Percentiles rank a stretch among this genome's conserved stretches.
These are phyloP conservation scores for Flaveria brownii DNA, from an alignment of 129 eudicot genomes.

Conservation along the genomic window DNA sequence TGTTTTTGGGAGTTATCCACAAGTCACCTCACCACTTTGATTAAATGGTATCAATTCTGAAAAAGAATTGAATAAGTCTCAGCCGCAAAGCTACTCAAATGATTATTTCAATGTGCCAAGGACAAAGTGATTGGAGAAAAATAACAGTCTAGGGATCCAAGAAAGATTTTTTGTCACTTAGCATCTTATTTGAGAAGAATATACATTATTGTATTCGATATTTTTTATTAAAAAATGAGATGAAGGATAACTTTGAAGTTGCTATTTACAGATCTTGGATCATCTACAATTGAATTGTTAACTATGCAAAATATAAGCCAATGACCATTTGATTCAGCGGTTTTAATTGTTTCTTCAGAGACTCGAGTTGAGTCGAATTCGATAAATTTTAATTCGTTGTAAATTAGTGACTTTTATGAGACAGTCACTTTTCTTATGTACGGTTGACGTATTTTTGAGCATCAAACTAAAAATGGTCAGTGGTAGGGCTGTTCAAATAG, in stretches of 20 bases:
- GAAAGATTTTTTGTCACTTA: conserved; percentile 24
- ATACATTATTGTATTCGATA: background rate
- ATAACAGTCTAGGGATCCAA: conserved; percentile 33
- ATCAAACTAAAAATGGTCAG: no score
- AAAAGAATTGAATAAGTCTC: conserved; percentile 22
- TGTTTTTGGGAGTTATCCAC: conserved; percentile 44
- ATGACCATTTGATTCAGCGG: no score
- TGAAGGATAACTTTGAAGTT: background rate
- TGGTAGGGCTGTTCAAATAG: no score
- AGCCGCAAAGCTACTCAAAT: conserved; percentile 46
- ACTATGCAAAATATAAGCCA: no score
- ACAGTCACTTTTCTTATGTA: no score
- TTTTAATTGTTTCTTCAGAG: no score
- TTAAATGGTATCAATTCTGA: conserved; percentile 30
- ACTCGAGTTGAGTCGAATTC: no score
- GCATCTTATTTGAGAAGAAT: background rate
- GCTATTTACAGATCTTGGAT: background rate
- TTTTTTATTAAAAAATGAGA: background rate
- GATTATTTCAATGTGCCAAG: conserved; percentile 30
- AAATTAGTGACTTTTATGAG: no score
- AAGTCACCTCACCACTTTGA: conserved; percentile 50
- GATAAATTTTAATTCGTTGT: no score
- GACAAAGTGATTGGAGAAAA: conserved; percentile 20
- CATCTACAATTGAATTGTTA: no score
- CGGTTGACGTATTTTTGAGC: no score